A percentile compares a stretch with the other conserved stretches of the same genome.
phyloP scores from a whole-genome alignment of 2,329 filamentous ascomycete species.

The Elsinoe ampelina region DNA sequence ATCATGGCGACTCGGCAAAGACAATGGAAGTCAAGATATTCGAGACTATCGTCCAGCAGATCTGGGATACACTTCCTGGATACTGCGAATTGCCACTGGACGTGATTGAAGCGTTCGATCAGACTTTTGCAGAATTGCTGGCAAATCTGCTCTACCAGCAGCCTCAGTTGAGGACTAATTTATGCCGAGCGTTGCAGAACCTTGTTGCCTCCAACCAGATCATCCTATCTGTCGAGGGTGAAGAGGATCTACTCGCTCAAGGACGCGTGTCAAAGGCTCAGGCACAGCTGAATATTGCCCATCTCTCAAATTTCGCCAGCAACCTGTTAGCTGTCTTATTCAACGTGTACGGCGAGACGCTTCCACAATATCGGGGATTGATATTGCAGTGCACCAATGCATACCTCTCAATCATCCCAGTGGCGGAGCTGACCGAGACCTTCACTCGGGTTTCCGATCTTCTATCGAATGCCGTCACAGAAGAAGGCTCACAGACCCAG shows the following conservation, averaged over 20 bases:
- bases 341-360: conserved; percentile 94
- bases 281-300: conserved; percentile 71
- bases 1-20: conserved; percentile 74
- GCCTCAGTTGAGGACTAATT: conserved; percentile 72
- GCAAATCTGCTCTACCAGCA: conserved; percentile 91
- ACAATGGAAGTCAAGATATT: conserved; percentile 97
- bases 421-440: conserved; percentile 69
- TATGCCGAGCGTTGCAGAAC: conserved; percentile 78
- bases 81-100: conserved; percentile 92
- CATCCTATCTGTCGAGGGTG: conserved; percentile 59
- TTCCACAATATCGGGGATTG: conserved; percentile 82
- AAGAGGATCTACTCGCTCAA: conserved; percentile 65
- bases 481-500: conserved; percentile 53
- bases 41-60: conserved; percentile 89
- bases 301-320: conserved; percentile 68
- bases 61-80: conserved; percentile 86
- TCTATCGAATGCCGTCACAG: conserved; percentile 62
- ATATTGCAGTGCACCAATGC: conserved; percentile 93
- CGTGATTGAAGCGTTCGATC: conserved; percentile 58
- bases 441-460: conserved; percentile 80
- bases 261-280: conserved; percentile 65
- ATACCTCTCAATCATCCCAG: conserved; percentile 65
- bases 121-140: conserved; percentile 78
- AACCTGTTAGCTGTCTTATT: conserved; percentile 96
- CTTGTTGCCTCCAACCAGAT: conserved; percentile 87